A percentile compares a stretch with the other conserved stretches of the same genome.
These are phyloP conservation scores for Fusarium oligoseptatum DNA, from an alignment of 2,329 filamentous ascomycete species.

Conservation along the genomic window DNA sequence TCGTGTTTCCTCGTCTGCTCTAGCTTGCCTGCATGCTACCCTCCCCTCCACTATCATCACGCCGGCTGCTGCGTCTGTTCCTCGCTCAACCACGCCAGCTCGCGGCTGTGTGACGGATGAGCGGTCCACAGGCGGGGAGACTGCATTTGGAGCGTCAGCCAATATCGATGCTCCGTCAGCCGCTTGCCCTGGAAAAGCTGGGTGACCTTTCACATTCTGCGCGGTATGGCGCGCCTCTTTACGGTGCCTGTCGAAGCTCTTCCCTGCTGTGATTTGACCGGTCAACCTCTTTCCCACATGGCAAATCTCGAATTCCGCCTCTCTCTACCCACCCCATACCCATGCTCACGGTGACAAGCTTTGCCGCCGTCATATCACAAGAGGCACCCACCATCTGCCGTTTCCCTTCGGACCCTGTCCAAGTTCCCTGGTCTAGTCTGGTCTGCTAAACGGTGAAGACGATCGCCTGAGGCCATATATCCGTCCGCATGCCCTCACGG, in stretches of 20 bases:
- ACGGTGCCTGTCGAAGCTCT: constrained; percentile 28
- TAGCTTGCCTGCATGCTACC: constrained; percentile 45
- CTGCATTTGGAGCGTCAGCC: constrained; percentile 55
- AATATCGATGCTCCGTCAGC: constrained; percentile 67
- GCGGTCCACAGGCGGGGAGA: constrained; percentile 43
- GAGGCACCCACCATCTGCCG: constrained; percentile 34
- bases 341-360: constrained; percentile 27
- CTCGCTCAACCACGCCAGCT: constrained; percentile 35
- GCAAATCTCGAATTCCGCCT: constrained; percentile 47
- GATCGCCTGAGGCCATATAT: constrained; percentile 46
- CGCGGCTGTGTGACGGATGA: constrained; percentile 46
- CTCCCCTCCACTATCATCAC: constrained; percentile 39
- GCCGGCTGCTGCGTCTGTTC: constrained; percentile 38
- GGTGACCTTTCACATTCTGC: constrained; percentile 17
- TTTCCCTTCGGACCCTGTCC: constrained; percentile 36
- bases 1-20: constrained; percentile 22
- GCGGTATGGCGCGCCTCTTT: constrained; percentile 23
- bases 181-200: constrained; percentile 53
- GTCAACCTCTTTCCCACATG: constrained; percentile 46
- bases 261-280: constrained; percentile 43
- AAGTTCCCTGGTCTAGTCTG: constrained; percentile 18
- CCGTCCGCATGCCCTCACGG: constrained; percentile 39
- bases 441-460: constrained; percentile 36
- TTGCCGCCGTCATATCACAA: constrained; percentile 44
- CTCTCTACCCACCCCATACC: constrained; percentile 31